Evolutionary conservation across 176 grass and related monocot species (phyloP).

Genomic region (Sorghum bicolor): Sorghum_bicolor_NCBIv3 NC_012873.2:3836501-3837000

Average conservation of each 20-base stretch:
- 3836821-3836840: not conserved
- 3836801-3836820: not conserved
- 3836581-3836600: constrained; percentile 85
- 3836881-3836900: not conserved
- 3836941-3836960: not conserved
- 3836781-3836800: not conserved
- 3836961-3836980: not conserved
- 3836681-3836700: constrained; percentile 90
- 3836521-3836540: constrained; percentile 25
- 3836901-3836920: not conserved
- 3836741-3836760: not conserved
- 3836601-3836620: constrained; percentile 99
- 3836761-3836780: not conserved
- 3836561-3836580: not conserved
- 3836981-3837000: not conserved
- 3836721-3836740: not conserved
- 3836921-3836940: not conserved
- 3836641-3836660: constrained; percentile 80
- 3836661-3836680: constrained; percentile 93
- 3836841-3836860: not conserved
- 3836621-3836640: constrained; percentile 83
- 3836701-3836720: constrained; percentile 83
- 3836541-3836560: not conserved
- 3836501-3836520: constrained; percentile 77
- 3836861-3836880: not conserved